Evolutionary conservation across 345 rosid genomes (phyloP).

Genomic region (Populus simonii): DNA sequence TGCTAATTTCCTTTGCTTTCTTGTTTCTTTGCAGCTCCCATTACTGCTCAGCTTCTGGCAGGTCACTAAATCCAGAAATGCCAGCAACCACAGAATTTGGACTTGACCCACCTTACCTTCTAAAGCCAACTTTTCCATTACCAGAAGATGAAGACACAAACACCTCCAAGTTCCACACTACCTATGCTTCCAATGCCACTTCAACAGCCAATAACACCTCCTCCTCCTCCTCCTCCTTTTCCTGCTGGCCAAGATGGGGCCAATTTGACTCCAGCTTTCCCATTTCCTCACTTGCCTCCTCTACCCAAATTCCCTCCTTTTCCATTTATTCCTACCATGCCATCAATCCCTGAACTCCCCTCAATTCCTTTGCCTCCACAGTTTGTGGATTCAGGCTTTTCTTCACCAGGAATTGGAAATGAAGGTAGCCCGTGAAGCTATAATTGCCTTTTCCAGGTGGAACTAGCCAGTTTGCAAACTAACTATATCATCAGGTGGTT

Average conservation of each 20-base stretch:
- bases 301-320: slow-evolving; percentile 15
- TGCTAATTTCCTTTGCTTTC: background rate
- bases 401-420: background rate
- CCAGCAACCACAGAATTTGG: slow-evolving; percentile 6
- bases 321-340: slow-evolving; percentile 16
- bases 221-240: background rate
- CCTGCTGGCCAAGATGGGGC: background rate
- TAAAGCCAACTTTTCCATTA: background rate
- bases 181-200: background rate
- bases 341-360: slow-evolving; percentile 1
- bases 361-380: background rate
- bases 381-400: background rate
- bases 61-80: background rate
- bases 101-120: background rate
- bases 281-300: slow-evolving; percentile 12
- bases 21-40: background rate
- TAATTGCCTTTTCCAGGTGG: background rate
- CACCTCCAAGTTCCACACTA: background rate
- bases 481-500: background rate
- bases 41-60: background rate
- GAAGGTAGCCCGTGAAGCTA: background rate
- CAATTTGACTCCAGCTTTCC: background rate
- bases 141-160: background rate
- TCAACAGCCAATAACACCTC: background rate
- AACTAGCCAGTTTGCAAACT: background rate